Conservation (phyloP, 2,329 filamentous ascomycete species). For the Westerdykella sp. region DNA sequence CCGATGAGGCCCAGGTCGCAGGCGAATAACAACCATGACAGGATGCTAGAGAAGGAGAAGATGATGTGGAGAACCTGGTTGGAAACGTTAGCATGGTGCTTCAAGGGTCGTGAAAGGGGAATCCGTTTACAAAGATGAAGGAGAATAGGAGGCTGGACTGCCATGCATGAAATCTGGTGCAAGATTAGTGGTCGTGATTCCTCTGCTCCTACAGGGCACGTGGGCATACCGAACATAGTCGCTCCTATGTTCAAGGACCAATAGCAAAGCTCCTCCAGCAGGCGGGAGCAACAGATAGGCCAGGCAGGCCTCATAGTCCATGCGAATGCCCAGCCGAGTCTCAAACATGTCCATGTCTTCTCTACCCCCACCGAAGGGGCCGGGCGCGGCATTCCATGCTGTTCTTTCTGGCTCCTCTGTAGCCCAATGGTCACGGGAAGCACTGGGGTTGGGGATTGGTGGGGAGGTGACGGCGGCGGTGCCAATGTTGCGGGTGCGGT, state of each 20-base stretch:
- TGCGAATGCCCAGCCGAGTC: constrained; percentile 76
- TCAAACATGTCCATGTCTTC: constrained; percentile 74
- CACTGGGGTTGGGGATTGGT: constrained; percentile 19
- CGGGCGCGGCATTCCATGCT: constrained; percentile 22
- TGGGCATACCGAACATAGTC: constrained; percentile 82
- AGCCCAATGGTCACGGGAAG: constrained; percentile 39
- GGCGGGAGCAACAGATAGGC: constrained; percentile 85
- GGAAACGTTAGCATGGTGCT: background rate
- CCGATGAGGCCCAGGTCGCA: constrained; percentile 70
- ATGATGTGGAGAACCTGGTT: constrained; percentile 65
- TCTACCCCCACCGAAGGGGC: constrained; percentile 37
- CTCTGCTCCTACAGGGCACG: constrained; percentile 6
- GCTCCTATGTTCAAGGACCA: constrained; percentile 87
- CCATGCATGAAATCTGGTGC: constrained; percentile 84
- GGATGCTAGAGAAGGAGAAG: constrained; percentile 74
- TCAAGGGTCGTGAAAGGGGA: background rate
- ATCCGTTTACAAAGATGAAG: constrained; percentile 48
- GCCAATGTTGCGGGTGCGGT: constrained; percentile 27
- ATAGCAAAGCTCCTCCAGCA: constrained; percentile 72
- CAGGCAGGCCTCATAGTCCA: constrained; percentile 85
- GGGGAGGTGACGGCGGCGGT: constrained; percentile 24
- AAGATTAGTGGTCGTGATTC: background rate
- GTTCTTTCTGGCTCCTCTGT: constrained; percentile 20
- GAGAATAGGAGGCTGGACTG: constrained; percentile 82
- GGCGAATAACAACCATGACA: constrained; percentile 78